These are phyloP conservation scores for Trichophyton benhamiae DNA, from an alignment of 2,329 filamentous ascomycete species.

Conservation along the genomic window DNA sequence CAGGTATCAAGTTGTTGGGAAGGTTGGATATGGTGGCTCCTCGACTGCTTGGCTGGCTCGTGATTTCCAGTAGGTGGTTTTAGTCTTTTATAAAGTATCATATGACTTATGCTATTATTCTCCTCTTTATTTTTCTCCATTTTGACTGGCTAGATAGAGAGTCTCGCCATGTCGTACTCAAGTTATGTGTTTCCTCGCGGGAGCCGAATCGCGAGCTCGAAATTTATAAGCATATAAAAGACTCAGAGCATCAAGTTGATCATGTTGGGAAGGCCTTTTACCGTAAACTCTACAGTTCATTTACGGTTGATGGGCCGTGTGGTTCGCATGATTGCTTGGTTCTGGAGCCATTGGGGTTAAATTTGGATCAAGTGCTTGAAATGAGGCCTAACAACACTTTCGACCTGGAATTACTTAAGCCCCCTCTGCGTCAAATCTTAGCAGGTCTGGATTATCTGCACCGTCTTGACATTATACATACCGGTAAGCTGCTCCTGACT, in stretches of 20 bases:
- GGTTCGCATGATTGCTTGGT: constrained; percentile 10
- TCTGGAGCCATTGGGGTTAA: constrained; percentile 11
- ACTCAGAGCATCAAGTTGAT: background rate
- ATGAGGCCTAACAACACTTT: constrained; percentile 4
- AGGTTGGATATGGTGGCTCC: constrained; percentile 1
- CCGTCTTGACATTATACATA: constrained; percentile 5
- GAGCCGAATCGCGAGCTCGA: background rate
- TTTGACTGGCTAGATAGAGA: background rate
- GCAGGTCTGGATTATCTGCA: constrained; percentile 5
- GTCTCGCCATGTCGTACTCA: background rate
- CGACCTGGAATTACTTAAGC: constrained; percentile 9
- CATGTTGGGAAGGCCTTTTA: constrained; percentile 7
- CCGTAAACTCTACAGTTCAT: constrained; percentile 11
- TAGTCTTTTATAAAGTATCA: background rate
- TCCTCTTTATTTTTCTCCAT: background rate
- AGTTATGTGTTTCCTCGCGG: background rate
- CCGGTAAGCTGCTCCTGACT: background rate
- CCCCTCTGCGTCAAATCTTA: constrained; percentile 8
- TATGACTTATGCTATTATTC: background rate
- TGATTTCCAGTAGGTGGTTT: background rate
- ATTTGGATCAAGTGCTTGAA: constrained; percentile 10
- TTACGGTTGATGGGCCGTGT: constrained; percentile 5
- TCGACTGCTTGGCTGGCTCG: constrained; percentile 6
- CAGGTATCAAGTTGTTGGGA: constrained; percentile 3
- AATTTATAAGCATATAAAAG: background rate